Evolutionary conservation across 129 eudicot genomes (phyloP).

Genomic region (Pseudognaphalium luteoalbum): DNA sequence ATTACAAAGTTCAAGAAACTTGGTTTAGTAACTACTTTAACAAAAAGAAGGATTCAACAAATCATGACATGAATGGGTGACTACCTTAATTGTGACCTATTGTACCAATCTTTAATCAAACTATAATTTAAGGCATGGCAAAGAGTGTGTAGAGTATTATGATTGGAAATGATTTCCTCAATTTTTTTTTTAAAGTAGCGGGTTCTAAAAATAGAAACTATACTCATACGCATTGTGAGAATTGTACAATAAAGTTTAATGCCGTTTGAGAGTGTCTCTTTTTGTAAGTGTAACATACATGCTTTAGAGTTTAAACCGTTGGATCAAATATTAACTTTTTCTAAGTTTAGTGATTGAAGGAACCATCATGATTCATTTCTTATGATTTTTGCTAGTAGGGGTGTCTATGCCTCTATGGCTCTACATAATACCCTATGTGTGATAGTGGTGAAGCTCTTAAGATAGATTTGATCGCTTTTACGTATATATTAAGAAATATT

Average conservation of each 20-base stretch:
- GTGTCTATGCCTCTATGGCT: neutral
- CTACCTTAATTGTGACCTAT: conserved; percentile 36
- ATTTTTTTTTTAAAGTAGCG: neutral
- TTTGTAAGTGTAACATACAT: neutral
- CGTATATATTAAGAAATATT: neutral
- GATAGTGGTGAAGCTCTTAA: neutral
- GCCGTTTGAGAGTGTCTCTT: neutral
- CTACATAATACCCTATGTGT: neutral
- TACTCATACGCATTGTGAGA: neutral
- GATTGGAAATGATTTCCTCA: conserved; percentile 13
- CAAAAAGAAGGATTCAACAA: conserved; percentile 28
- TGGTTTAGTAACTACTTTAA: conserved; percentile 41
- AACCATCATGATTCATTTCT: neutral
- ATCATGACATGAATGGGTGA: conserved; percentile 38
- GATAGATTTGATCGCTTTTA: neutral
- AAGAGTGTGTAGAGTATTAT: conserved; percentile 14
- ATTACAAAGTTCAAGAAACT: conserved; percentile 35
- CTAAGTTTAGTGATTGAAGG: neutral
- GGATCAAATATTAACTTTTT: neutral
- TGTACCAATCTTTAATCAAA: conserved; percentile 25
- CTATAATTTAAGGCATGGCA: conserved; percentile 26
- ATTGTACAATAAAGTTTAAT: too few species aligned
- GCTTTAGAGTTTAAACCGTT: neutral
- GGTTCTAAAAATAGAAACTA: neutral
- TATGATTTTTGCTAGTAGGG: neutral